phyloP scores from a whole-genome alignment of 2,329 filamentous ascomycete genomes.

The Paraphoma sp. region DNA sequence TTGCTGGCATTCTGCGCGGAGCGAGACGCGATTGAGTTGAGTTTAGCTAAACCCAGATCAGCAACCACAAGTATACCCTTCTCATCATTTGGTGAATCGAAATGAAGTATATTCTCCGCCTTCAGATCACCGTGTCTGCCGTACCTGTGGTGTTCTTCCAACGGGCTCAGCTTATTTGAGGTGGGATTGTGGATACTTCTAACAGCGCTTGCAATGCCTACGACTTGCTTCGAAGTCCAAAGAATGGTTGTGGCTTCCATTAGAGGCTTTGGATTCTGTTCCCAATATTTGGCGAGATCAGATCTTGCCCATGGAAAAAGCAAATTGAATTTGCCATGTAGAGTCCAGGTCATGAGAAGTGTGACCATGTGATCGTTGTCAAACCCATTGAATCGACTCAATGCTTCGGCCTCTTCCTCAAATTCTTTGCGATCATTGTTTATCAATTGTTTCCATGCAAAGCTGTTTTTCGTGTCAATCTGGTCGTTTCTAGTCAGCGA shows the following conservation, averaged over 20 bases:
- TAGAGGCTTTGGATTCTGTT: neutral
- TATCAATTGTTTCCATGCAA: constrained; percentile 2
- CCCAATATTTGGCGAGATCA: constrained; percentile 16
- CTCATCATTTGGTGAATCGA: neutral
- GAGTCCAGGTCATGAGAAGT: constrained; percentile 18
- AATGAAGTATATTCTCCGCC: constrained; percentile 48
- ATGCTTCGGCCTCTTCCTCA: neutral
- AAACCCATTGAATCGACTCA: constrained; percentile 14
- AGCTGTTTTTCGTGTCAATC: no score
- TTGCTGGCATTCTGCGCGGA: constrained; percentile 1
- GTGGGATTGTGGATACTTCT: constrained; percentile 13
- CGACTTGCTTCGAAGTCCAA: constrained; percentile 19
- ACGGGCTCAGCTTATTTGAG: no score
- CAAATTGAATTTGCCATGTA: constrained; percentile 5
- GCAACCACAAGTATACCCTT: constrained; percentile 13
- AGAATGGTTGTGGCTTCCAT: neutral
- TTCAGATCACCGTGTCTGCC: constrained; percentile 44
- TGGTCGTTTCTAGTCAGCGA: no score
- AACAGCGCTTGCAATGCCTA: constrained; percentile 13
- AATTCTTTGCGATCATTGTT: constrained; percentile 2
- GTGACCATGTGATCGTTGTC: constrained; percentile 17
- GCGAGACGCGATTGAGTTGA: constrained; percentile 8
- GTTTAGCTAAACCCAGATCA: constrained; percentile 11
- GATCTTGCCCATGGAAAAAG: constrained; percentile 17
- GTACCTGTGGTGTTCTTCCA: no score